phyloP scores from a whole-genome alignment of 169 alveolate species.

The Eimeria tenella region DNA sequence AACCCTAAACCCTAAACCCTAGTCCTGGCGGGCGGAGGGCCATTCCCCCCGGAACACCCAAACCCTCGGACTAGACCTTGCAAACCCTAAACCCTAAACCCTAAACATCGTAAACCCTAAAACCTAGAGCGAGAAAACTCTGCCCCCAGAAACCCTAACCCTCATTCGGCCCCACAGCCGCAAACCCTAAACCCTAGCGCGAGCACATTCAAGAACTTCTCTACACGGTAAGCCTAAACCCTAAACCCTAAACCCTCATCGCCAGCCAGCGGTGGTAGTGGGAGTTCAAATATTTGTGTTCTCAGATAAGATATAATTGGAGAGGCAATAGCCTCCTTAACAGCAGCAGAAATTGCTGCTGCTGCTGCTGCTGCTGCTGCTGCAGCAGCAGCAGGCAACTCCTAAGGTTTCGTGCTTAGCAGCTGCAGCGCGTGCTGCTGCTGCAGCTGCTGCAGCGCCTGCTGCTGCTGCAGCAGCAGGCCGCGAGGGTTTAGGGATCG shows the following conservation, averaged over 20 bases:
- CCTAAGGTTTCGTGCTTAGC: neutral
- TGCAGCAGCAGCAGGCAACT: neutral
- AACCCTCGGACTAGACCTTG: neutral
- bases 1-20: constrained; percentile 37
- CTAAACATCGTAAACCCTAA: neutral
- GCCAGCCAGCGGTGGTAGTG: neutral
- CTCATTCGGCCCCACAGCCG: neutral
- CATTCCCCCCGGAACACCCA: no score
- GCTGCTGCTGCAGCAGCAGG: neutral
- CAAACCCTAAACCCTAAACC: neutral
- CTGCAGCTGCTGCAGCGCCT: neutral
- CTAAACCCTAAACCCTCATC: neutral
- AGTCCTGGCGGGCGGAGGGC: neutral
- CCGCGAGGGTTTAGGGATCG: neutral
- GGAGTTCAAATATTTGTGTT: no score
- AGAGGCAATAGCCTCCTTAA: neutral
- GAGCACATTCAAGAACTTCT: neutral
- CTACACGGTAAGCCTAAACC: neutral
- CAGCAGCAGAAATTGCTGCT: neutral
- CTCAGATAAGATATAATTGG: neutral
- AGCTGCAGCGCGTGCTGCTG: neutral
- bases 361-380: constrained; percentile 12
- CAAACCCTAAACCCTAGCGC: constrained; percentile 15
- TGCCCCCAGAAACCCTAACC: constrained; percentile 18
- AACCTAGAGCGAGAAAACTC: neutral